A percentile compares a stretch with the other conserved stretches of the same genome.
Conservation (phyloP, 78 protist species). For the Chrysochromulina tobinii region DNA sequence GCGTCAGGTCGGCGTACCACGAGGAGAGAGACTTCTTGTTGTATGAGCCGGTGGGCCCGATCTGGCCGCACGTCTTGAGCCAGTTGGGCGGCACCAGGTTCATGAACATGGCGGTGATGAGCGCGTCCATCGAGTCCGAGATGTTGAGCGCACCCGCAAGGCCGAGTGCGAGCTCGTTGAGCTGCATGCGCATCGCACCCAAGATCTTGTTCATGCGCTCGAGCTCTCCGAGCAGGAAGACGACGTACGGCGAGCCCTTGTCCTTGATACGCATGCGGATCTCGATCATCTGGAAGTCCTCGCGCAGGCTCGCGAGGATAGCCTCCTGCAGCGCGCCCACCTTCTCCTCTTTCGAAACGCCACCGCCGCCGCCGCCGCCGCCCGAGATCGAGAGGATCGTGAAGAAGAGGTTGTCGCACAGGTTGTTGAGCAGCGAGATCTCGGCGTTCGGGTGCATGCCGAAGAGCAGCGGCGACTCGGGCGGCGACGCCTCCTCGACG, state of each 20-base stretch:
- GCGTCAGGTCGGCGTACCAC: conserved; percentile 56
- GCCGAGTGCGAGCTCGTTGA: conserved; percentile 64
- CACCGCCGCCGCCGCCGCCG: conserved; percentile 46
- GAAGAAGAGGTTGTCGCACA: conserved; percentile 65
- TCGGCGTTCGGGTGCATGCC: conserved; percentile 90
- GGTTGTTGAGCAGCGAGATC: conserved; percentile 65
- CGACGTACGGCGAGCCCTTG: conserved; percentile 29
- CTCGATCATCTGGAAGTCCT: conserved; percentile 30
- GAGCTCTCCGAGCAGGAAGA: conserved; percentile 53
- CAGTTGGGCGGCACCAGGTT: conserved; percentile 4
- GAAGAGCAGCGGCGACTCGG: conserved; percentile 57
- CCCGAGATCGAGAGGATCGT: conserved; percentile 39
- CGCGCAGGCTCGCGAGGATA: conserved; percentile 30
- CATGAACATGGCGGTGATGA: not conserved
- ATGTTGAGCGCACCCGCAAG: conserved; percentile 58
- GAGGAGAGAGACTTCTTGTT: conserved; percentile 38
- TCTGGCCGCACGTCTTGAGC: conserved; percentile 31
- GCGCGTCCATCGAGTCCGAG: conserved; percentile 45
- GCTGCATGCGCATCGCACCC: conserved; percentile 31
- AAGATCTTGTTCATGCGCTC: conserved; percentile 61
- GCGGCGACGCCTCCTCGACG: conserved; percentile 46
- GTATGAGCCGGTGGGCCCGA: conserved; percentile 8
- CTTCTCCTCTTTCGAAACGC: conserved; percentile 3
- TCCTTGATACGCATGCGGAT: conserved; percentile 22
- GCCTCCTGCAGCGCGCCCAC: conserved; percentile 11